These are phyloP conservation scores for Leccinum pellstonianum DNA, from an alignment of 768 basidiomycete species.

Conservation along the genomic window DNA sequence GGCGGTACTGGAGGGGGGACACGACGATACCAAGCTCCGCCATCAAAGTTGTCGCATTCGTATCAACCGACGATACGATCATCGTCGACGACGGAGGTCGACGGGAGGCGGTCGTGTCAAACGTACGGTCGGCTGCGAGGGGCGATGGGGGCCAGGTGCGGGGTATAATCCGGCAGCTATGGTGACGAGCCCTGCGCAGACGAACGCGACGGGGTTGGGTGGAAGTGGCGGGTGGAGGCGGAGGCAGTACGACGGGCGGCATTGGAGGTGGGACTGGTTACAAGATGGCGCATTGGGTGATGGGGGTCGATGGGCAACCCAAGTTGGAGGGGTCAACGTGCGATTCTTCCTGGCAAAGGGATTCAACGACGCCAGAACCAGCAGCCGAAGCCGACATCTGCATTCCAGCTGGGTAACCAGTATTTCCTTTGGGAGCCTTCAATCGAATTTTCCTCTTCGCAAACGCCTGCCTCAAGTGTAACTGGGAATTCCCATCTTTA, in stretches of 20 bases:
- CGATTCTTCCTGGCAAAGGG: no score
- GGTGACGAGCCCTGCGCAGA: constrained; percentile 75
- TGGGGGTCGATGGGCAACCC: no score
- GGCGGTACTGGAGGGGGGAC: constrained; percentile 4
- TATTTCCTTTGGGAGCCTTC: no score
- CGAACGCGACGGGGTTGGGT: constrained; percentile 48
- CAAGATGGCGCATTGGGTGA: no score
- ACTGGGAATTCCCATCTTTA: no score
- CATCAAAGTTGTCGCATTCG: constrained; percentile 33
- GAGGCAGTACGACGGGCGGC: neutral
- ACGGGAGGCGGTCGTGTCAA: constrained; percentile 79
- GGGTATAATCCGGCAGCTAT: constrained; percentile 49
- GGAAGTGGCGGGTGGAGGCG: neutral
- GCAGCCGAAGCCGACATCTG: no score
- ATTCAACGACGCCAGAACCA: no score
- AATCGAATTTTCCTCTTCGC: no score
- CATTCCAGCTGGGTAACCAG: no score
- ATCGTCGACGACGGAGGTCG: constrained; percentile 68
- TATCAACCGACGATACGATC: constrained; percentile 49
- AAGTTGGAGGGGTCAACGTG: no score
- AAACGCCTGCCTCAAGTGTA: no score
- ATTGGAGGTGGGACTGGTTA: no score
- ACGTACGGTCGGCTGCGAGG: constrained; percentile 64
- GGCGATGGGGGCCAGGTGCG: constrained; percentile 42
- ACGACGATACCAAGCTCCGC: constrained; percentile 46